phyloP scores from a whole-genome alignment of 1,139 yeast genomes.

The Diutina pseudorugosa region DNA sequence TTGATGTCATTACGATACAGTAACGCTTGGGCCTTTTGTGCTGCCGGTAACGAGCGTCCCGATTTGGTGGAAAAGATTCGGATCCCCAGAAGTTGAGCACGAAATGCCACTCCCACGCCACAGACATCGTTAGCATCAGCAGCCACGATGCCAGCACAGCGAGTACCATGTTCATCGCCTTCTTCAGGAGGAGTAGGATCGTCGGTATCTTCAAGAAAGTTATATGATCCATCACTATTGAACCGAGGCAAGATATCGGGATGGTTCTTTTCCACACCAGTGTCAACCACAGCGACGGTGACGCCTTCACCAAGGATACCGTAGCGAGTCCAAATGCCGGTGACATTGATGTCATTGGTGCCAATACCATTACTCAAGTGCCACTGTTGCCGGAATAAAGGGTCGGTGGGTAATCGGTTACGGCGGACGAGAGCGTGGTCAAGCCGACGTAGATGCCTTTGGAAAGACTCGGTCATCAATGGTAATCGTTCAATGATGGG shows the following conservation, averaged over 20 bases:
- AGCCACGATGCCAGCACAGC: conserved; percentile 98
- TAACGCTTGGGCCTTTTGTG: conserved; percentile 88
- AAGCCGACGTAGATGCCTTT: background rate
- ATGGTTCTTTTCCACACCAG: conserved; percentile 77
- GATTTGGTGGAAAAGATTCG: conserved; percentile 40
- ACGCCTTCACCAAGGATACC: conserved; percentile 74
- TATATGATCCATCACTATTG: conserved; percentile 75
- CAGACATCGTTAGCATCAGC: conserved; percentile 79
- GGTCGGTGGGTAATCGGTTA: conserved; percentile 40
- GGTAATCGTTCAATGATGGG: background rate
- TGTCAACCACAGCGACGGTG: conserved; percentile 84
- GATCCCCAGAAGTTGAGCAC: conserved; percentile 78
- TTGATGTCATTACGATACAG: conserved; percentile 68
- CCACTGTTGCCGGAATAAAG: conserved; percentile 78
- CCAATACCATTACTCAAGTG: conserved; percentile 54
- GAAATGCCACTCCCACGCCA: conserved; percentile 91
- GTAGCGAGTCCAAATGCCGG: conserved; percentile 69
- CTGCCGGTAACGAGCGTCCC: conserved; percentile 10
- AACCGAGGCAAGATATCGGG: conserved; percentile 63
- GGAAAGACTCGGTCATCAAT: background rate
- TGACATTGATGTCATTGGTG: conserved; percentile 79
- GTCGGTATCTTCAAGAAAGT: conserved; percentile 65
- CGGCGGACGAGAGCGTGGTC: background rate
- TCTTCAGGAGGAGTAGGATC: conserved; percentile 67
- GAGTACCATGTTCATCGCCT: conserved; percentile 93